Percentiles rank a stretch among this genome's conserved stretches.
Conservation (phyloP, 768 basidiomycete species). For the Tephrocybe sp. region DNA sequence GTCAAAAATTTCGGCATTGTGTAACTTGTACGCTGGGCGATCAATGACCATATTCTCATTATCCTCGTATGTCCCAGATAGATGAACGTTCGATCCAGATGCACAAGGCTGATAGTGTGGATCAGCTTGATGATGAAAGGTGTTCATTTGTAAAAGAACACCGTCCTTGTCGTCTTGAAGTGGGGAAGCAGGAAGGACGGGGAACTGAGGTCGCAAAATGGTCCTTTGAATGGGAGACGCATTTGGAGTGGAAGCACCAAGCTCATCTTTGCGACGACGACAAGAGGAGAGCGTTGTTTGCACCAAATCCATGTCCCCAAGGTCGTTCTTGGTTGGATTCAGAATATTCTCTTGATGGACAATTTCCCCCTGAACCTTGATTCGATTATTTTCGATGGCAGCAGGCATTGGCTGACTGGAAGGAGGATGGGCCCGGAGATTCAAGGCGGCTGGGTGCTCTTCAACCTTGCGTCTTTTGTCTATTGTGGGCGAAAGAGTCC, state of each 20-base stretch:
- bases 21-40: constrained; percentile 17
- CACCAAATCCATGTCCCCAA: constrained; percentile 6
- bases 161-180: not conserved
- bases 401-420: constrained; percentile 1
- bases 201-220: not conserved
- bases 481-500: not conserved
- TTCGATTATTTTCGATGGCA: constrained; percentile 19
- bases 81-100: constrained; percentile 19
- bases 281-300: constrained; percentile 6
- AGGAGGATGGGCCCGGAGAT: constrained; percentile 26
- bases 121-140: not conserved
- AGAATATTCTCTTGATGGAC: constrained; percentile 9
- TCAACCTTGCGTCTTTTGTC: constrained; percentile 31
- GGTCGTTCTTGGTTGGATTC: constrained; percentile 16
- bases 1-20: constrained; percentile 33
- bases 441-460: constrained; percentile 11
- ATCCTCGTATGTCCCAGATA: not conserved
- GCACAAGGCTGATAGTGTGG: constrained; percentile 10
- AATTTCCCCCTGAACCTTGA: constrained; percentile 14
- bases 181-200: not conserved
- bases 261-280: constrained; percentile 14
- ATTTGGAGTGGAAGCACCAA: constrained; percentile 13
- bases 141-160: too few relatives aligned
- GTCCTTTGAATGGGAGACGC: constrained; percentile 12
- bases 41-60: constrained; percentile 9